phyloP scores from a whole-genome alignment of 2,329 filamentous ascomycete genomes.

The Nigrospora oryzae region DNA sequence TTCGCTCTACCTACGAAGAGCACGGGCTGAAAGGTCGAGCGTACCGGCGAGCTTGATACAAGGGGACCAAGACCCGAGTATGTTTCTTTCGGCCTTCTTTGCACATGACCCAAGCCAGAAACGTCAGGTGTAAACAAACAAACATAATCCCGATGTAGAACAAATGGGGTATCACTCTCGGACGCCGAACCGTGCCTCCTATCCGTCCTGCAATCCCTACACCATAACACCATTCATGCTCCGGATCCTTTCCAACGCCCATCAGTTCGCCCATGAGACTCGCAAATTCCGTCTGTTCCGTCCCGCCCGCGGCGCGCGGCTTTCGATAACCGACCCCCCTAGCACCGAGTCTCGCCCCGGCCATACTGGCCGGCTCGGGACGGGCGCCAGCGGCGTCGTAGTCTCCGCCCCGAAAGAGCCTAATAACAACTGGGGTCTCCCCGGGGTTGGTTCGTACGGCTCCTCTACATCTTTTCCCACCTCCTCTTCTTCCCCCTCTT shows the following conservation, averaged over 20 bases:
- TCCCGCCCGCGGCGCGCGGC: constrained; percentile 8
- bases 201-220: not conserved
- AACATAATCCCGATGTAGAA: not conserved
- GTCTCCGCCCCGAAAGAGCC: constrained; percentile 16
- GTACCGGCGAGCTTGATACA: too few species aligned
- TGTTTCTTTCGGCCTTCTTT: too few species aligned
- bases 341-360: constrained; percentile 14
- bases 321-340: constrained; percentile 14
- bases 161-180: not conserved
- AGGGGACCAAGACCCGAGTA: too few species aligned
- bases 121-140: too few species aligned
- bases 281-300: constrained; percentile 16
- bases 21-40: too few species aligned
- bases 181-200: not conserved
- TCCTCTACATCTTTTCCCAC: constrained; percentile 8
- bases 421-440: constrained; percentile 18
- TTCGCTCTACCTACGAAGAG: too few species aligned
- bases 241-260: not conserved
- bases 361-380: constrained; percentile 14
- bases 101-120: too few species aligned
- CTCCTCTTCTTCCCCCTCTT: constrained; percentile 1
- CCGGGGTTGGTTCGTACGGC: constrained; percentile 19
- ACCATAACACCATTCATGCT: too few species aligned
- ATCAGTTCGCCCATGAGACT: constrained; percentile 20
- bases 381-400: constrained; percentile 21